Percentiles rank a stretch among this genome's conserved stretches.
phyloP scores from a whole-genome alignment of 2,329 filamentous ascomycete genomes.

The Trichophyton simii region DNA sequence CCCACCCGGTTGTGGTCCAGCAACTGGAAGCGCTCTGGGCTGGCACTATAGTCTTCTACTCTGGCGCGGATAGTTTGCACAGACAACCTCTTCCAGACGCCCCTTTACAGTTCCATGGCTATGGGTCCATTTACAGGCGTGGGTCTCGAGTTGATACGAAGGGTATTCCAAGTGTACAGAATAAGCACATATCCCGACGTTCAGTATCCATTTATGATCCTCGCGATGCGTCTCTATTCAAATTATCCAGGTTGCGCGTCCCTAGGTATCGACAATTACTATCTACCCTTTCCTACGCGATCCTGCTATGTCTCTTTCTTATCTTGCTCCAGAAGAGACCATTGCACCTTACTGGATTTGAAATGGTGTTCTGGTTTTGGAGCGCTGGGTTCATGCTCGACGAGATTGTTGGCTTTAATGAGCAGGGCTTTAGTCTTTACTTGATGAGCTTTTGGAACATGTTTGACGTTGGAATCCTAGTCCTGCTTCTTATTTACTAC shows the following conservation, averaged over 20 bases:
- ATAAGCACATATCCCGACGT: constrained; percentile 37
- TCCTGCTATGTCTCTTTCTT: constrained; percentile 73
- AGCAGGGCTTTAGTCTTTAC: constrained; percentile 91
- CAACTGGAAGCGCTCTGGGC: constrained; percentile 97
- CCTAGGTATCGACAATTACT: constrained; percentile 85
- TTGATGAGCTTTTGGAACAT: constrained; percentile 98
- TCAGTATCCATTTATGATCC: constrained; percentile 84
- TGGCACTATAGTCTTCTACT: constrained; percentile 88
- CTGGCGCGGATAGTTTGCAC: constrained; percentile 72
- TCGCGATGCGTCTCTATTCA: constrained; percentile 77
- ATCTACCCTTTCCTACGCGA: constrained; percentile 73
- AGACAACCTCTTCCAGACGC: constrained; percentile 39
- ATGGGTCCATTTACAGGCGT: constrained; percentile 14
- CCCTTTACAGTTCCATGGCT: constrained; percentile 14
- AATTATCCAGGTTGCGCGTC: constrained; percentile 78
- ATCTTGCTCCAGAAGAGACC: constrained; percentile 67
- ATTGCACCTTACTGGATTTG: constrained; percentile 66
- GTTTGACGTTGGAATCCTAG: constrained; percentile 79
- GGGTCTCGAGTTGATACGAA: neutral
- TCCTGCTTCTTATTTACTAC: constrained; percentile 80
- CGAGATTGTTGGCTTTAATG: constrained; percentile 89
- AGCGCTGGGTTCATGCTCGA: constrained; percentile 94
- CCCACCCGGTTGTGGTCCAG: constrained; percentile 82
- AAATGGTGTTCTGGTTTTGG: constrained; percentile 95
- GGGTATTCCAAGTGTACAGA: constrained; percentile 12